Evolutionary conservation across 352 stramenopile species (phyloP).

Genomic region (Peronosclerospora sorghi): DNA sequence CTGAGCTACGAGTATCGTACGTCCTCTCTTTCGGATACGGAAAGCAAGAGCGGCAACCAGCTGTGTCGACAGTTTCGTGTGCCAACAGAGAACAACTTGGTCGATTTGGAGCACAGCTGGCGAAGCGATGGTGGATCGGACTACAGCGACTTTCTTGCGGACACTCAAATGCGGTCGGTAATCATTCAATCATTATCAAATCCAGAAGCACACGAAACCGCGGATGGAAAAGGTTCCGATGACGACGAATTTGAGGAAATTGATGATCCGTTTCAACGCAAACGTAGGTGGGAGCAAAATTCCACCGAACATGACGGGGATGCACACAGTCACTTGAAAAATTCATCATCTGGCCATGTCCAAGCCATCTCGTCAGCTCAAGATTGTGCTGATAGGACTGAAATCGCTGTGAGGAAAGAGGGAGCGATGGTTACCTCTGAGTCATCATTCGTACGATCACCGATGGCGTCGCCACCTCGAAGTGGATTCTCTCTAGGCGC

Average conservation of each 20-base stretch:
- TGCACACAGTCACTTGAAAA: too few relatives aligned
- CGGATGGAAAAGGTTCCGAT: slow-evolving; percentile 35
- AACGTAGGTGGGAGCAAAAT: too few relatives aligned
- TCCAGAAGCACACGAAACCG: slow-evolving; percentile 30
- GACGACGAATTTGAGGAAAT: slow-evolving; percentile 30
- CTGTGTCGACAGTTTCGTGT: slow-evolving; percentile 19
- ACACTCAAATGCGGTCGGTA: slow-evolving; percentile 69
- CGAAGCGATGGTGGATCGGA: slow-evolving; percentile 53
- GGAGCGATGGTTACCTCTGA: background rate
- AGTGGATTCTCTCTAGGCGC: slow-evolving; percentile 41
- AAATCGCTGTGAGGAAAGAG: too few relatives aligned
- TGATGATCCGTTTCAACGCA: too few relatives aligned
- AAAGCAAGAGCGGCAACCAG: slow-evolving; percentile 28
- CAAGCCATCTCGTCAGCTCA: too few relatives aligned
- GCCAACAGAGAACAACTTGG: slow-evolving; percentile 21
- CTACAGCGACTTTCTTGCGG: slow-evolving; percentile 65
- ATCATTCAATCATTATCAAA: slow-evolving; percentile 65
- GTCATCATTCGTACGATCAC: slow-evolving; percentile 9
- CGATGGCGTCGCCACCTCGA: slow-evolving; percentile 21
- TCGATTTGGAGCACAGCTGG: slow-evolving; percentile 46
- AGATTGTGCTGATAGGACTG: too few relatives aligned
- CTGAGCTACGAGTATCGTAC: slow-evolving; percentile 49
- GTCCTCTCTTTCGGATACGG: slow-evolving; percentile 33
- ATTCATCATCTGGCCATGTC: too few relatives aligned
- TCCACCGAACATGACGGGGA: too few relatives aligned